Conservation (phyloP, 2,329 filamentous ascomycete genomes). For the Diaporthe eres region DNA sequence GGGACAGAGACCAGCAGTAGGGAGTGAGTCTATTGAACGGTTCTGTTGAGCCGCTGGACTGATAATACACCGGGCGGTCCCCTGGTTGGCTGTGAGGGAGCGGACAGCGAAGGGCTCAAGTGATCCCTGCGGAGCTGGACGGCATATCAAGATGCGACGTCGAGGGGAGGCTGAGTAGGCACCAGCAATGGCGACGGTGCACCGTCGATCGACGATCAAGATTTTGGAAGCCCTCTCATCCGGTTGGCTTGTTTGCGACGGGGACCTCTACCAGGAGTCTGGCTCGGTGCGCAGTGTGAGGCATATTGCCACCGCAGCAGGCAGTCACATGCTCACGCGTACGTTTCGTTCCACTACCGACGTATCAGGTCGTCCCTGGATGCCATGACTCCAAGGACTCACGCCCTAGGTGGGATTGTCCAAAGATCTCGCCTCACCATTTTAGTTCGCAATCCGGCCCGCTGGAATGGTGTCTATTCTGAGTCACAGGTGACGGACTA, state of each 20-base stretch:
- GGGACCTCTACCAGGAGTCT: neutral
- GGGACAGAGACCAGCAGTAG: neutral
- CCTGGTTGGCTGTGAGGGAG: neutral
- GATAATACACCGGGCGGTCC: neutral
- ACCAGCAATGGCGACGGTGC: neutral
- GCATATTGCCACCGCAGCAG: neutral
- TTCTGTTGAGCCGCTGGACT: no score
- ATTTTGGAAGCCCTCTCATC: neutral
- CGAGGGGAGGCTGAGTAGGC: slow-evolving; percentile 10
- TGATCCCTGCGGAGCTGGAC: slow-evolving; percentile 17
- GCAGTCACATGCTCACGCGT: slow-evolving; percentile 34
- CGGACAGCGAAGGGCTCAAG: neutral
- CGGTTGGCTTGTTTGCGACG: neutral
- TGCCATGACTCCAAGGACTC: neutral
- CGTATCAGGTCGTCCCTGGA: neutral
- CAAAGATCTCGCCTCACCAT: neutral
- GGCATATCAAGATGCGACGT: slow-evolving; percentile 2
- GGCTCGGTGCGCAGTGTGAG: neutral
- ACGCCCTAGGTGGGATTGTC: neutral
- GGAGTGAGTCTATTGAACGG: neutral
- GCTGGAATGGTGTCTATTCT: neutral
- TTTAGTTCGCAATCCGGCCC: neutral
- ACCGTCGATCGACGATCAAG: neutral
- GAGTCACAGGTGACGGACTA: slow-evolving; percentile 8
- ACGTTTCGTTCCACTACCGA: neutral